These are phyloP conservation scores for Cladobotryum protrusum DNA, from an alignment of 2,329 filamentous ascomycete species.

Conservation along the genomic window DNA sequence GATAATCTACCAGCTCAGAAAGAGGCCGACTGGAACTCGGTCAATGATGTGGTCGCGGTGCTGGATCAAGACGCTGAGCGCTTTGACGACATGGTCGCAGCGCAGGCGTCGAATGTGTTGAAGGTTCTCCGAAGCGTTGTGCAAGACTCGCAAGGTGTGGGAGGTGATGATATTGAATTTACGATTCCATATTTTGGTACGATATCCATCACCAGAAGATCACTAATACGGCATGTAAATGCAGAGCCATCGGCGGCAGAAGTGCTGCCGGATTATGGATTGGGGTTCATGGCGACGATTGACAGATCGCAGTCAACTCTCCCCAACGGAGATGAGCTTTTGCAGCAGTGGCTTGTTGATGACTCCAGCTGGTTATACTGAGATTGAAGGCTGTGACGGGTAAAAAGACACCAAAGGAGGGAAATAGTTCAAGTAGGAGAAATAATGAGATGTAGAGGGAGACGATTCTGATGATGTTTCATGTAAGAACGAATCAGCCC, in stretches of 20 bases:
- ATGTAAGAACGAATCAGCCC: too few species aligned
- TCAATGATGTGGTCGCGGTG: background rate
- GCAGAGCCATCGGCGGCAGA: background rate
- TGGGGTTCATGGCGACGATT: background rate
- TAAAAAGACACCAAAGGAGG: too few species aligned
- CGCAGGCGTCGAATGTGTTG: slow-evolving; percentile 5
- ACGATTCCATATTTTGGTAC: background rate
- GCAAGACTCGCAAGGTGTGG: background rate
- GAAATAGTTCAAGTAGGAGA: too few species aligned
- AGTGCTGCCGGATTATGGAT: background rate
- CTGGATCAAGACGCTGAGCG: slow-evolving; percentile 2
- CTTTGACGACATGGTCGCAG: slow-evolving; percentile 4
- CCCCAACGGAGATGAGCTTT: background rate
- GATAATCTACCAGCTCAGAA: background rate
- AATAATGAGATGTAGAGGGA: too few species aligned
- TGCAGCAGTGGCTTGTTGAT: background rate
- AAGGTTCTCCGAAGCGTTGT: background rate
- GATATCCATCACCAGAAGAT: background rate
- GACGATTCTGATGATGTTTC: too few species aligned
- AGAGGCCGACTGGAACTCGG: slow-evolving; percentile 3
- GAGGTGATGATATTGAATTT: background rate
- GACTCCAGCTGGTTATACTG: background rate
- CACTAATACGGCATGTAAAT: background rate
- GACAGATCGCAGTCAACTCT: background rate
- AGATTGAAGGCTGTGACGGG: background rate